phyloP scores from a whole-genome alignment of 176 grass and related monocot genomes.

The Triticum turgidum region DNA sequence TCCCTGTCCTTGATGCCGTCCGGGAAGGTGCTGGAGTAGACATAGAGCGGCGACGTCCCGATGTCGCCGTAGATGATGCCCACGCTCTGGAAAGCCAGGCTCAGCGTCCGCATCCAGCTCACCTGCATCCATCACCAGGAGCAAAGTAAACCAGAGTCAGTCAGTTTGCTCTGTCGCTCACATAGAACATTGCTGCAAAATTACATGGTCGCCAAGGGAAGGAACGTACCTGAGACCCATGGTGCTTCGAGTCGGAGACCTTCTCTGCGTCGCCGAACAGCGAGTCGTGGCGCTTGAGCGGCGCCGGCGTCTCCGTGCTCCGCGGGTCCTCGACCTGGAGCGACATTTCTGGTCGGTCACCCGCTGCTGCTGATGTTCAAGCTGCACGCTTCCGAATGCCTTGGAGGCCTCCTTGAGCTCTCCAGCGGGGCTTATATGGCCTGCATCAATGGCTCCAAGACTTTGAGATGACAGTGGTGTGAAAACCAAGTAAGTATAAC shows the following conservation, averaged over 20 bases:
- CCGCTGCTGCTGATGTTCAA: not conserved
- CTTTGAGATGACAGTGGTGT: constrained; percentile 9
- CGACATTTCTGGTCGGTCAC: not conserved
- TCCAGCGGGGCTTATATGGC: not conserved
- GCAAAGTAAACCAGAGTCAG: too few species aligned
- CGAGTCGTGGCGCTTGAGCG: not conserved
- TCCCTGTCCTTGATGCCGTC: constrained; percentile 42
- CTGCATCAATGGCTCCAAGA: not conserved
- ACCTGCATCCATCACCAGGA: not conserved
- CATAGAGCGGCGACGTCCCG: constrained; percentile 71
- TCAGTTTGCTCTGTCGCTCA: too few species aligned
- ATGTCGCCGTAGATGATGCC: constrained; percentile 80
- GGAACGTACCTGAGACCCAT: not conserved
- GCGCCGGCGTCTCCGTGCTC: not conserved
- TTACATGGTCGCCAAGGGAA: not conserved
- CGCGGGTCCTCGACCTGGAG: not conserved
- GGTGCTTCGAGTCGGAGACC: not conserved
- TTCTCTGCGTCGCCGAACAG: not conserved
- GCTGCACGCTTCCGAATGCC: not conserved
- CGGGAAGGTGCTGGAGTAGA: constrained; percentile 62
- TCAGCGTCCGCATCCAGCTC: constrained; percentile 41
- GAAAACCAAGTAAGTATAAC: constrained; percentile 12
- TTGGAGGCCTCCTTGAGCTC: not conserved
- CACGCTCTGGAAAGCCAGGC: constrained; percentile 62
- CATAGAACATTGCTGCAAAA: not conserved